Conservation (phyloP, 805 yeast species). For the Wickerhamiella cacticola region DNA sequence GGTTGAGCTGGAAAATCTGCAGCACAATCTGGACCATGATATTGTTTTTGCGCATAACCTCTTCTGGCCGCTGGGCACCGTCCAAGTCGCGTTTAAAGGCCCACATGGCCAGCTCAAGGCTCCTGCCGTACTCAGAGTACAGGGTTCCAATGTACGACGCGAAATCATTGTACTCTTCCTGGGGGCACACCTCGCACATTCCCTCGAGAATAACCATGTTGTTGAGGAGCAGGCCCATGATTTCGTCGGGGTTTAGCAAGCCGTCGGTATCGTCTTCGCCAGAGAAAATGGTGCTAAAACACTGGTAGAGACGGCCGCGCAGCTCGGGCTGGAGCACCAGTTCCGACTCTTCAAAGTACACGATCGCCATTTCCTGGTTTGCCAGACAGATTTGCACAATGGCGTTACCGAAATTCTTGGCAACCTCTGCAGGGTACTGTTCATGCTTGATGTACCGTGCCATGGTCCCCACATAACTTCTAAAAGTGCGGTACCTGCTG, state of each 20-base stretch:
- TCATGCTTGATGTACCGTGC: neutral
- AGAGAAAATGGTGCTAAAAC: neutral
- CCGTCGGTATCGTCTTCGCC: neutral
- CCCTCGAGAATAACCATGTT: neutral
- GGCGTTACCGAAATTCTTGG: neutral
- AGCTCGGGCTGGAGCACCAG: neutral
- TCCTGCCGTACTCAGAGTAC: conserved; percentile 1
- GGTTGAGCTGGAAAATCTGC: neutral
- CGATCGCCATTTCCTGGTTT: conserved; percentile 10
- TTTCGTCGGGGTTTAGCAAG: neutral
- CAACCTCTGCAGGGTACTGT: neutral
- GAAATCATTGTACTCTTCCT: neutral
- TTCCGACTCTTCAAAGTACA: conserved; percentile 5
- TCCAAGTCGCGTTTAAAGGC: conserved; percentile 6
- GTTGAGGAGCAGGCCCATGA: neutral
- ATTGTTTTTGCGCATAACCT: conserved; percentile 8
- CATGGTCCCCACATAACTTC: neutral
- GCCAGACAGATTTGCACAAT: neutral
- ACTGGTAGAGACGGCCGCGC: conserved; percentile 2
- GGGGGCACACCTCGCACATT: conserved; percentile 11
- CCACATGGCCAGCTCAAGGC: conserved; percentile 7
- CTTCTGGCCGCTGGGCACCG: conserved; percentile 2
- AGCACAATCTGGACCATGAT: conserved; percentile 4
- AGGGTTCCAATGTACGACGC: neutral
- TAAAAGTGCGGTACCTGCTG: conserved; percentile 4